A percentile compares a stretch with the other conserved stretches of the same genome.
Evolutionary conservation across 2,329 filamentous ascomycete genomes (phyloP).

Genomic region (Claviceps sp.): DNA sequence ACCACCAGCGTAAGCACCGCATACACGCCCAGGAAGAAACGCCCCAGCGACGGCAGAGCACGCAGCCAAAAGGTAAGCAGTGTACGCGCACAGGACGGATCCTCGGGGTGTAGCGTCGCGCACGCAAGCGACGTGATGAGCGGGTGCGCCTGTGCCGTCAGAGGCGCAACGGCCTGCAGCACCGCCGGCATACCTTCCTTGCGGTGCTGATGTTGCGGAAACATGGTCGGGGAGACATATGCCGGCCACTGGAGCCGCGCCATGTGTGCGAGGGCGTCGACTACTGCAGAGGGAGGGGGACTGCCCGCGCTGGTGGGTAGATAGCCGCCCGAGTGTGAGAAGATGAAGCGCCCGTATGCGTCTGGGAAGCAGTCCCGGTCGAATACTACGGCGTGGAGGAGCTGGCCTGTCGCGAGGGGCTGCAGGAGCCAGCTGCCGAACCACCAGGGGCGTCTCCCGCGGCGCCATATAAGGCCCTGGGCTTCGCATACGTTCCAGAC

Average conservation of each 20-base stretch:
- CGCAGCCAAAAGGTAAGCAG: constrained; percentile 79
- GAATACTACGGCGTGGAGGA: constrained; percentile 64
- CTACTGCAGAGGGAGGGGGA: constrained; percentile 58
- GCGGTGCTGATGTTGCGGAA: constrained; percentile 47
- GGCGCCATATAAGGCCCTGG: constrained; percentile 53
- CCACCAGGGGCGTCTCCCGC: constrained; percentile 57
- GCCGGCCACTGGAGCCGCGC: constrained; percentile 73
- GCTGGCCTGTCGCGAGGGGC: constrained; percentile 61
- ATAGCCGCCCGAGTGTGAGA: constrained; percentile 67
- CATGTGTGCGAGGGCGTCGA: constrained; percentile 72
- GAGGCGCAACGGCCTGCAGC: constrained; percentile 56
- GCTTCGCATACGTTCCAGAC: constrained; percentile 73
- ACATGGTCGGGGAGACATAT: constrained; percentile 76
- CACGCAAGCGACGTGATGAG: constrained; percentile 77
- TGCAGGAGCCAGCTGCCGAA: constrained; percentile 75
- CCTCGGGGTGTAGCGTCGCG: constrained; percentile 73
- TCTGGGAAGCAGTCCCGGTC: constrained; percentile 60
- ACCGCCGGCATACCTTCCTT: constrained; percentile 44
- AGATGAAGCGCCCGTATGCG: constrained; percentile 39
- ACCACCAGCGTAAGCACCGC: constrained; percentile 49
- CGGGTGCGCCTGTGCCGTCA: constrained; percentile 76
- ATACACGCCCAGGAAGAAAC: constrained; percentile 66
- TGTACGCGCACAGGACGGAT: constrained; percentile 78
- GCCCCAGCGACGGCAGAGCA: constrained; percentile 65
- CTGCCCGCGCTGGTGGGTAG: constrained; percentile 29